Base-by-base conservation (phyloP, 129 eudicot species). In the Pseudognaphalium luteoalbum region DNA sequence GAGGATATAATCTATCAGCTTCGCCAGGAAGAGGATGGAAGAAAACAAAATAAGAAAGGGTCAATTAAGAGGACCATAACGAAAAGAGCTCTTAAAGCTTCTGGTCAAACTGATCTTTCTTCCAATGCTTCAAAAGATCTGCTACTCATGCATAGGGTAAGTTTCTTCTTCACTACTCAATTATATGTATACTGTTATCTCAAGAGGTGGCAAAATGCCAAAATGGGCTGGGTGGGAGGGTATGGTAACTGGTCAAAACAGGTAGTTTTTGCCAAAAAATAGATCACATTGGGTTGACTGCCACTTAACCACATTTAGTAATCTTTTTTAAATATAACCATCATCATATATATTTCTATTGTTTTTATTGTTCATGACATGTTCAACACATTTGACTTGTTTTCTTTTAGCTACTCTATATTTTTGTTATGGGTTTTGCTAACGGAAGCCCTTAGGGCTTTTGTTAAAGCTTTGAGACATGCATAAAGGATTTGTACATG, bases 111-210 rank as follows among this genome's bases (percentile, higher is more conserved):
- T 68, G 99, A 95, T 84, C 94, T 95, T 76, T 89, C 96, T 68
- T 89, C 96, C 66, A 91, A 95, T 86, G 96, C 96, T 41, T 91
- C 97, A 8, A 91, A 95, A 84, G 99, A 95, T 85, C 75, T 95
- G 68, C 71, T 95, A 57, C 82, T 95, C 68, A 95, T 95, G 99
- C 96, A 89, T 75, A 85, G 89, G 78, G 99, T 95, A 86, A 88
- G 4, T 47, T 47, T 47, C 54, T 47, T 47, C 54, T 47, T 47
- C 17, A 47, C 54, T 47, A 47, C 1, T 47, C 2, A 6, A 47
- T 47, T 47, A 47, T 47, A 17, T 47, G 54, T 14, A 14, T 47
- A 47, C 54, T 47, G 17, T 47, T 47, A 47, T 1, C 5, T 47
- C 17, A 12, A 47, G 54, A 47, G 54, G 17, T 47, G 54, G 54